These are phyloP conservation scores for Crucibulum laeve DNA, from an alignment of 768 basidiomycete species.

Conservation along the genomic window DNA sequence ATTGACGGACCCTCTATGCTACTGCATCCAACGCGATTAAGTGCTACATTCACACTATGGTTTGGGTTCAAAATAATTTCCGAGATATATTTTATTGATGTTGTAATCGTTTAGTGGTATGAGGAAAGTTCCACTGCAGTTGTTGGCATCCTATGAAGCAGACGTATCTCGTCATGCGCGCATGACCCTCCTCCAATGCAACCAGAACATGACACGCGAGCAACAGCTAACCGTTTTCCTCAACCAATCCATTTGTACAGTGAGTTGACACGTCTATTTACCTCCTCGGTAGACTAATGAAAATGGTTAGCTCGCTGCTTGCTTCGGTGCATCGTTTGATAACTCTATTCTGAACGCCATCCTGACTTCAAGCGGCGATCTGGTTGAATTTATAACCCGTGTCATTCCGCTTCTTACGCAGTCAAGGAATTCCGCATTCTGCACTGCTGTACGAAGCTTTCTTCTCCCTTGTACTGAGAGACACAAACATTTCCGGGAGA, in stretches of 20 bases:
- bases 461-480: no score
- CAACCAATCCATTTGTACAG: conserved; percentile 35
- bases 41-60: conserved; percentile 34
- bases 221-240: conserved; percentile 37
- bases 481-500: no score
- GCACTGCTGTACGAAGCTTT: no score
- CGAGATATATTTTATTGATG: conserved; percentile 3
- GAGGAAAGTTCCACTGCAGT: conserved; percentile 31
- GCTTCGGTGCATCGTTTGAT: conserved; percentile 39
- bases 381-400: conserved; percentile 3
- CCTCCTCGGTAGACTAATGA: neutral
- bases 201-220: conserved; percentile 29
- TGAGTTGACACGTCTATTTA: conserved; percentile 17
- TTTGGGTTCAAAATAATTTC: conserved; percentile 15
- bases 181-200: conserved; percentile 34
- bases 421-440: no score
- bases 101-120: conserved; percentile 30
- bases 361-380: neutral
- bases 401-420: no score
- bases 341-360: conserved; percentile 14
- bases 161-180: conserved; percentile 32
- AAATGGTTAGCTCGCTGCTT: conserved; percentile 33
- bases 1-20: conserved; percentile 35
- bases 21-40: conserved; percentile 38
- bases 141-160: conserved; percentile 31